These are phyloP conservation scores for Incumbomyces lentus DNA, from an alignment of 2,329 filamentous ascomycete genomes.

Conservation along the genomic window DNA sequence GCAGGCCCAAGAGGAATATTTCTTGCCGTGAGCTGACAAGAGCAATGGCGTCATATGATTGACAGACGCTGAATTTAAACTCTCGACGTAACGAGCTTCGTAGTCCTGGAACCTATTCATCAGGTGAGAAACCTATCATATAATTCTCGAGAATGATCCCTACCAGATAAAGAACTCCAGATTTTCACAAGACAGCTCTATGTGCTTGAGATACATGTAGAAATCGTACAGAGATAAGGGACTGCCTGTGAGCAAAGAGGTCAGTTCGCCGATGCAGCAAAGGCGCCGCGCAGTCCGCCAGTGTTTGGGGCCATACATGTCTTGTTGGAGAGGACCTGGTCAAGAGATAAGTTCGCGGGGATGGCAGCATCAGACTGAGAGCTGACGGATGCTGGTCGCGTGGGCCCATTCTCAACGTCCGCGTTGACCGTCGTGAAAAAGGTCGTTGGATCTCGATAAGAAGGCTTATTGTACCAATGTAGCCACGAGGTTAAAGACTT, in stretches of 20 bases:
- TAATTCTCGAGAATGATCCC: background rate
- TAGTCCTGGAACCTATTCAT: slow-evolving; percentile 13
- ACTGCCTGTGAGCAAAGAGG: slow-evolving; percentile 6
- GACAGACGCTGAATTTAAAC: background rate
- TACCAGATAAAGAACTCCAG: slow-evolving; percentile 15
- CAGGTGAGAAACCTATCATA: background rate
- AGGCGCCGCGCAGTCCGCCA: background rate
- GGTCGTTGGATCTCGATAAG: slow-evolving; percentile 10
- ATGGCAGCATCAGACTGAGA: slow-evolving; percentile 12
- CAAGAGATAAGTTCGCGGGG: slow-evolving; percentile 9
- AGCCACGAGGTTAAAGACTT: slow-evolving; percentile 10
- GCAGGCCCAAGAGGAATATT: slow-evolving; percentile 2
- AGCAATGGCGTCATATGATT: slow-evolving; percentile 6
- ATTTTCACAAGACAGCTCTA: slow-evolving; percentile 13
- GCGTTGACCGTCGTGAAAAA: slow-evolving; percentile 10
- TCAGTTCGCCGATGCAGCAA: background rate
- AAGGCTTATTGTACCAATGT: slow-evolving; percentile 14
- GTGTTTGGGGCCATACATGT: slow-evolving; percentile 10
- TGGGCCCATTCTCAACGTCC: slow-evolving; percentile 10
- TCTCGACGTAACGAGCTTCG: slow-evolving; percentile 8
- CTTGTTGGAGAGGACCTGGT: slow-evolving; percentile 12
- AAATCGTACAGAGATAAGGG: slow-evolving; percentile 14
- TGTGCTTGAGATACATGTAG: slow-evolving; percentile 17
- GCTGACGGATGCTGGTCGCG: slow-evolving; percentile 10
- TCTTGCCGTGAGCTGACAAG: slow-evolving; percentile 3